Evolutionary conservation across 176 grass and related monocot genomes (phyloP).

Genomic region (Puccinellia tenuiflora): DNA sequence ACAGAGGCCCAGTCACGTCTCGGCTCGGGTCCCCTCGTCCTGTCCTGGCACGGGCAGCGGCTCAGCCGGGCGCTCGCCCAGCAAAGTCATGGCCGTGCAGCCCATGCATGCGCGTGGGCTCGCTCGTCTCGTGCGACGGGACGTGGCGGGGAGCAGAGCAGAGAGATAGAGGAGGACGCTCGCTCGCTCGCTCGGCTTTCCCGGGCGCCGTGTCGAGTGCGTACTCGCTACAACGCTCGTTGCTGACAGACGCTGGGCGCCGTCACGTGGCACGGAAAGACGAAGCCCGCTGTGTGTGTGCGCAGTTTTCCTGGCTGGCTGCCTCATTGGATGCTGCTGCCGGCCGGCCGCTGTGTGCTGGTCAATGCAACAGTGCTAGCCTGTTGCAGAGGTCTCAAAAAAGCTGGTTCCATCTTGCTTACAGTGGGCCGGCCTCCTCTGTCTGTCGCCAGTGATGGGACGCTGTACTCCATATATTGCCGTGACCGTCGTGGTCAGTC

Average conservation of each 20-base stretch:
- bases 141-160: neutral
- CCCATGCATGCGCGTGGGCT: neutral
- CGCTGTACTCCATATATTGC: no score
- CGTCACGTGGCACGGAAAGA: constrained; percentile 29
- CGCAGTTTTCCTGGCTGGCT: no score
- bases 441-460: no score
- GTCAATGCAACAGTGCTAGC: no score
- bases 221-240: neutral
- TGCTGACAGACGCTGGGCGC: neutral
- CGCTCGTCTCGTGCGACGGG: neutral
- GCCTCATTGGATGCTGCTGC: no score
- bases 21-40: neutral
- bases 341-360: no score
- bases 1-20: neutral
- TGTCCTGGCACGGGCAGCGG: neutral
- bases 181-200: constrained; percentile 29
- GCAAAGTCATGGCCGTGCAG: neutral
- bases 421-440: no score
- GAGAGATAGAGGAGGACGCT: neutral
- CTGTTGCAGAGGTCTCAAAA: no score
- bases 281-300: no score
- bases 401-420: no score
- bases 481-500: no score
- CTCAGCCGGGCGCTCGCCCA: constrained; percentile 11
- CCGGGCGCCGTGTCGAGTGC: constrained; percentile 4